Percentiles rank a stretch among this genome's conserved stretches.
Evolutionary conservation across 768 basidiomycete genomes (phyloP).

Genomic region (Butyriboletus loyo): DNA sequence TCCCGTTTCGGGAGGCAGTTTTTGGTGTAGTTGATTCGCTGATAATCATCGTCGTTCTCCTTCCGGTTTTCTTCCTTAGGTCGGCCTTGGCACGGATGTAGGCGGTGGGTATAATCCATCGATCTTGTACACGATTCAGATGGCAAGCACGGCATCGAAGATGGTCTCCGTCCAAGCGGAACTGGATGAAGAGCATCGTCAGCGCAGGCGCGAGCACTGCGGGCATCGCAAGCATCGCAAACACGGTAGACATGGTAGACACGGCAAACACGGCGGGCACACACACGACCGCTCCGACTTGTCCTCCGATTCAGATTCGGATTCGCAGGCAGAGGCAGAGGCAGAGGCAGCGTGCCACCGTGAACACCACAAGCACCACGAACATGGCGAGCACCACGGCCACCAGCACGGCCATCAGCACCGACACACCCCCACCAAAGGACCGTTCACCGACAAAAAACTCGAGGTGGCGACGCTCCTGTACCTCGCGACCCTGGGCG

Average conservation of each 20-base stretch:
- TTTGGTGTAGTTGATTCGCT: background rate
- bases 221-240: background rate
- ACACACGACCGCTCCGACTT: background rate
- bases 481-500: slow-evolving; percentile 88
- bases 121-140: slow-evolving; percentile 70
- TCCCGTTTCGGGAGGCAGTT: background rate
- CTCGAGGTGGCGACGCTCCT: slow-evolving; percentile 70
- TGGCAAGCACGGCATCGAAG: slow-evolving; percentile 78
- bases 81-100: slow-evolving; percentile 88
- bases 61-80: slow-evolving; percentile 40
- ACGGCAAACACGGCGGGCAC: background rate
- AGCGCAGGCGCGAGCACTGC: background rate
- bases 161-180: slow-evolving; percentile 50
- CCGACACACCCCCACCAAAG: background rate
- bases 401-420: background rate
- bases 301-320: background rate
- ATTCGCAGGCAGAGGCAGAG: background rate
- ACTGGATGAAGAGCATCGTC: slow-evolving; percentile 13
- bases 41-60: background rate
- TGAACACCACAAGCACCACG: background rate
- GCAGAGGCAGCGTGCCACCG: background rate
- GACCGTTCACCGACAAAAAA: slow-evolving; percentile 51
- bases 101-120: slow-evolving; percentile 83
- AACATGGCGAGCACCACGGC: background rate
- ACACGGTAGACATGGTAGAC: background rate